Evolutionary conservation across 2,329 filamentous ascomycete species (phyloP).

Genomic region (Helminthosporium solani): DNA sequence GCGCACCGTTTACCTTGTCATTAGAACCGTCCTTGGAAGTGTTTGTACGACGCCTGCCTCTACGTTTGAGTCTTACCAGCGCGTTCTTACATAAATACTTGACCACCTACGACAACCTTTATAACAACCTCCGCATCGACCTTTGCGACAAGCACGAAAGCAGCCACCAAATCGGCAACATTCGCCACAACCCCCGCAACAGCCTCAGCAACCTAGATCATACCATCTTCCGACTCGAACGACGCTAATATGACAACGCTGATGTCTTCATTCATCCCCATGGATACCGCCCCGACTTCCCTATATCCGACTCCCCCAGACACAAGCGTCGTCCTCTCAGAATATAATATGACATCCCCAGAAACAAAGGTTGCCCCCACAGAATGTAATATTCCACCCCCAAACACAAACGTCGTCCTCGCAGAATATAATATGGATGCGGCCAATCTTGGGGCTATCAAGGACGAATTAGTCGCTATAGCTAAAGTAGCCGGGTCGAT

Average conservation of each 20-base stretch:
- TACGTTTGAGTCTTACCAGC: no score
- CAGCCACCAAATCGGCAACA: no score
- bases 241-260: background rate
- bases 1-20: no score
- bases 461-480: constrained; percentile 23
- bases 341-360: constrained; percentile 24
- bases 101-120: no score
- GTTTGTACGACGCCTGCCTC: no score
- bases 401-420: constrained; percentile 13
- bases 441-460: constrained; percentile 15
- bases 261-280: constrained; percentile 2
- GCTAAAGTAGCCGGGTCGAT: constrained; percentile 33
- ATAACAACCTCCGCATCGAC: no score
- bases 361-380: constrained; percentile 14
- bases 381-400: constrained; percentile 23
- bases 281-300: constrained; percentile 8
- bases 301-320: constrained; percentile 10
- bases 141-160: no score
- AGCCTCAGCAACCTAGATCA: background rate
- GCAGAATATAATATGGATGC: constrained; percentile 19
- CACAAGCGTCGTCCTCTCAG: constrained; percentile 15
- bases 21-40: no score
- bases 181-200: background rate
- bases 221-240: background rate
- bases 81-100: no score